Evolutionary conservation across 1,139 yeast species (phyloP), one percentile per base, ranked within the genome.

Genomic region (Taphrina pruni): DNA sequence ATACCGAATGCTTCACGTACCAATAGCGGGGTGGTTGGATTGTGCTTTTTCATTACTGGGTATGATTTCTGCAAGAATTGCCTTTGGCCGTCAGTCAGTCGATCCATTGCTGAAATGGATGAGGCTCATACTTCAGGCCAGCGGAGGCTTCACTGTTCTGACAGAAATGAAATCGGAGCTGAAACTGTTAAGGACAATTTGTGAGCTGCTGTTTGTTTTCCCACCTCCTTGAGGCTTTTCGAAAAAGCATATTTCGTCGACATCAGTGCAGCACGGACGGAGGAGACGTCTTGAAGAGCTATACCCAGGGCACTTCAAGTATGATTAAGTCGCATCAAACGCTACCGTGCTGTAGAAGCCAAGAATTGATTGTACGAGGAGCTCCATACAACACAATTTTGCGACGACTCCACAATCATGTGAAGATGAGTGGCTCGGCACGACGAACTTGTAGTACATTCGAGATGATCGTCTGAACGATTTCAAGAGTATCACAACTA

Each of bases 111-210:
- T 20, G 17, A 2, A 20, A n/a, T 35, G 32, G 9, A 6, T 7
- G 21, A 35, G 55, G 12, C 21, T n/a, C 20, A 36, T 75, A 81
- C 84, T 81, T 84, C 75, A 88, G 82, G 38, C 89, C 87, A 36
- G 83, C 82, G 38, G 92, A 85, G 11, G 90, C 86, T 73, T 86
- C 86, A 45, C 90, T 90, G 39, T 89, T 84, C 79, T 89, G 95
- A 66, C 91, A 87, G 73, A 89, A 83, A 76, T 89, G 90, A 79
- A 89, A 88, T 78, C 96, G 85, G 76, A 89, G 83, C 81, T 89
- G 95, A 2, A 8, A 21, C n/a, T 21, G 54, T 50, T 26, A 21
- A 48, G 12, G 36, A 21, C 12, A 6, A n/a, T 50, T 21, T 2
- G 32, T 50, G 6, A n/a, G 35, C 6, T 50, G 11, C 4, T 8